phyloP scores from a whole-genome alignment of 768 basidiomycete genomes.

The Russula sp. region DNA sequence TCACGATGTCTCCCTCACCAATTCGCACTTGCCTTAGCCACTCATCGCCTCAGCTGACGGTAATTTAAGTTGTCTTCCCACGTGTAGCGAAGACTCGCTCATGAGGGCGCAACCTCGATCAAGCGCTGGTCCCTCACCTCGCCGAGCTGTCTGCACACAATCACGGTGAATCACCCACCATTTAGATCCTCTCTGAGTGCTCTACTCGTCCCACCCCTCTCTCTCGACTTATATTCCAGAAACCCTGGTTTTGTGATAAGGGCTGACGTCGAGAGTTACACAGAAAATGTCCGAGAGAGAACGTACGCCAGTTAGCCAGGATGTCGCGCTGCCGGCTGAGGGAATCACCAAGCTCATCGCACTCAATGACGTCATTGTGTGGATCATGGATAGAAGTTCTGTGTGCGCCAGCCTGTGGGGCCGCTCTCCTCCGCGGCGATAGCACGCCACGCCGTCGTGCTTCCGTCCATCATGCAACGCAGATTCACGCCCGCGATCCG shows the following conservation, averaged over 20 bases:
- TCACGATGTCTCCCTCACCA: conserved; percentile 18
- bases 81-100: background rate
- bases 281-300: conserved; percentile 80
- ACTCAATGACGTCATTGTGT: conserved; percentile 78
- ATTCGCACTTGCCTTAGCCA: conserved; percentile 41
- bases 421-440: background rate
- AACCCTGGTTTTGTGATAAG: conserved; percentile 83
- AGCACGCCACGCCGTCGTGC: background rate
- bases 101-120: conserved; percentile 50
- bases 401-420: conserved; percentile 53
- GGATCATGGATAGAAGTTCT: conserved; percentile 85
- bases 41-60: conserved; percentile 80
- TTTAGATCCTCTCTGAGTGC: conserved; percentile 89
- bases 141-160: conserved; percentile 91
- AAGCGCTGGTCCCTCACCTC: conserved; percentile 92
- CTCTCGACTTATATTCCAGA: conserved; percentile 89
- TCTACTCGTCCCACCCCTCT: conserved; percentile 81
- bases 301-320: conserved; percentile 78
- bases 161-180: conserved; percentile 63
- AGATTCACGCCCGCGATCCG: conserved; percentile 18
- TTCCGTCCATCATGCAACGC: conserved; percentile 19
- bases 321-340: conserved; percentile 39
- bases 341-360: conserved; percentile 80
- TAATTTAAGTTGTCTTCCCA: conserved; percentile 23
- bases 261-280: conserved; percentile 79